Evolutionary conservation across 78 protist species (phyloP), one percentile per base, ranked within the genome.

Genomic region (Dictyostelium brefeldianum): DNA sequence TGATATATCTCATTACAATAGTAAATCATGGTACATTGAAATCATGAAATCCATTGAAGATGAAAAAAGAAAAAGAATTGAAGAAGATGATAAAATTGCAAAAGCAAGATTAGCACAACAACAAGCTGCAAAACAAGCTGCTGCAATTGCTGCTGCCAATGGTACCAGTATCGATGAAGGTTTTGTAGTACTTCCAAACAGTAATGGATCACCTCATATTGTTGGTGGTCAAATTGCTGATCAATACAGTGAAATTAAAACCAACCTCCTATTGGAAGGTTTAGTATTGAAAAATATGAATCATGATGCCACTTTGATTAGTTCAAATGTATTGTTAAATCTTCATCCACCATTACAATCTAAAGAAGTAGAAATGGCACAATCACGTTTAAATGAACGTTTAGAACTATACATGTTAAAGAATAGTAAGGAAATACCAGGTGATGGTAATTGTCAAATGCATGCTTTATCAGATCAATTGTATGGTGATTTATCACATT

Each of bases 391-490:
- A 17, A 65, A 51, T 51, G 93, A 87, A 17, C 74, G 93, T 62
- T 48, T 87, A 10, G 84, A 87, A 17, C 69, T 87, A 9, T 87
- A 87, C 65, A 59, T 77, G 79, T n/a, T 82, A n/a, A 84, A 84
- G 75, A 87, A 87, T 48, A 87, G 84, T 29, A 87, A 87, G 27
- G 93, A 77, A 53, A 87, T 87, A 27, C 93, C 93, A 50, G 93
- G 93, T 27, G 93, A 87, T 77, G 93, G 93, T 15, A 87, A 87
- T 64, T 87, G 93, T 51, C 93, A 87, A 64, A 70, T 87, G 78
- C 93, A 87, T 87, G 93, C 93, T 14, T n/a, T 87, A 22, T 87
- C 93, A 2, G 93, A 87, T 50, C 93, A 87, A 50, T n/a, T 87
- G 11, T 64, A 77, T 77, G 84, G 67, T 59, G 93, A 87, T 64